Percentiles rank a stretch among this genome's conserved stretches.
These are phyloP conservation scores for Botrytis tulipae DNA, from an alignment of 2,329 filamentous ascomycete genomes.

Conservation along the genomic window DNA sequence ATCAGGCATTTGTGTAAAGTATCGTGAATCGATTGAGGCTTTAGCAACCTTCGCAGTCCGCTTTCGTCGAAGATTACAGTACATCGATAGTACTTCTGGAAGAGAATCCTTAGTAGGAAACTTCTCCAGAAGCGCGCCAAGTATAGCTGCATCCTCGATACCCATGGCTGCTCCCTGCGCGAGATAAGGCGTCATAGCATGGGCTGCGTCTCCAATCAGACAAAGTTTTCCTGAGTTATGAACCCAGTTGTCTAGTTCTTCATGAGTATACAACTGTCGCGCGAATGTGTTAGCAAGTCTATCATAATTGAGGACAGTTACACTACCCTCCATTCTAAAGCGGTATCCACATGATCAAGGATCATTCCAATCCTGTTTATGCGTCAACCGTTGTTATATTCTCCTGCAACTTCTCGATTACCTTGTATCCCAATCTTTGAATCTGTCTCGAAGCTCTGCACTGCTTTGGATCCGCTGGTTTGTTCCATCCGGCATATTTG, in stretches of 20 bases:
- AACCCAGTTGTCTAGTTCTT: not conserved
- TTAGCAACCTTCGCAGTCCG: conserved; percentile 26
- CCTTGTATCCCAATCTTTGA: not conserved
- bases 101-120: conserved; percentile 19
- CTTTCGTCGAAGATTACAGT: conserved; percentile 19
- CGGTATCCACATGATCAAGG: conserved; percentile 1
- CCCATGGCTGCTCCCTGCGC: conserved; percentile 35
- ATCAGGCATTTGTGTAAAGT: conserved; percentile 29
- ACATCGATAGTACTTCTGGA: not conserved
- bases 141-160: conserved; percentile 27
- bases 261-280: not conserved
- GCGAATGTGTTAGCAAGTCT: not conserved
- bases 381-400: not conserved
- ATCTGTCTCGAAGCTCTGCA: not conserved
- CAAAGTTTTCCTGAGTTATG: conserved; percentile 38
- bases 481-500: conserved; percentile 3
- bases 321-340: conserved; percentile 7
- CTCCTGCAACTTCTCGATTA: not conserved
- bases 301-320: not conserved
- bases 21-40: conserved; percentile 26
- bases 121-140: conserved; percentile 24
- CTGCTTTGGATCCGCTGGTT: not conserved
- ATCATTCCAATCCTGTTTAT: not conserved
- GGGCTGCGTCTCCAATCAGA: conserved; percentile 45
- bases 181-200: conserved; percentile 47